Conservation (phyloP, 2,329 filamentous ascomycete genomes). For the Fusarium paranaense region DNA sequence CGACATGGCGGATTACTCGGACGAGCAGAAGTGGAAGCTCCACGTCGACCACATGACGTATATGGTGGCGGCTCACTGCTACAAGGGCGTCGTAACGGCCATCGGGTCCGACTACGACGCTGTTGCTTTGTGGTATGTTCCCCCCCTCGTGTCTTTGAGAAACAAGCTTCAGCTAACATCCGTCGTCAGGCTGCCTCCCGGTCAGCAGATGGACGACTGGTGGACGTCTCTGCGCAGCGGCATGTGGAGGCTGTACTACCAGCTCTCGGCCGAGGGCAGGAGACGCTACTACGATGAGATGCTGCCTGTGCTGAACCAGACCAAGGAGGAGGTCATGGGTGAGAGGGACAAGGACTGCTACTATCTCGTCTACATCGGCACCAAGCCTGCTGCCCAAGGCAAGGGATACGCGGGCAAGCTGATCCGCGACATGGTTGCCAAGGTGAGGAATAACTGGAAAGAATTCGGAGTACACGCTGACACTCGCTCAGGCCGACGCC, state of each 20-base stretch:
- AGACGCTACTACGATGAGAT: conserved; percentile 83
- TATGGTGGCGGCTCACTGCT: conserved; percentile 79
- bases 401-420: conserved; percentile 79
- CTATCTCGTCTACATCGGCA: conserved; percentile 88
- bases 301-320: conserved; percentile 77
- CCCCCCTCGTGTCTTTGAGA: neutral
- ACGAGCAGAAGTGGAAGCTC: conserved; percentile 79
- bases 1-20: conserved; percentile 71
- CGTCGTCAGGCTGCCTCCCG: conserved; percentile 76
- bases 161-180: conserved; percentile 4
- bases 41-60: conserved; percentile 84
- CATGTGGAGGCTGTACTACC: conserved; percentile 81
- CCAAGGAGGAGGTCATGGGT: conserved; percentile 77
- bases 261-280: conserved; percentile 77
- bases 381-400: conserved; percentile 75
- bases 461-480: neutral
- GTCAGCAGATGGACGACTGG: conserved; percentile 78
- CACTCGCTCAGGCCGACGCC: conserved; percentile 68
- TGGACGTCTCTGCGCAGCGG: conserved; percentile 79
- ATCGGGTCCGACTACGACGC: conserved; percentile 82
- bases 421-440: conserved; percentile 74
- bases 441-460: conserved; percentile 56
- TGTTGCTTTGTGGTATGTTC: conserved; percentile 80
- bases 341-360: conserved; percentile 75
- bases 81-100: conserved; percentile 79